A percentile compares a stretch with the other conserved stretches of the same genome.
These are phyloP conservation scores for Inga laurina DNA, from an alignment of 306 rosid genomes.

Conservation along the genomic window DNA sequence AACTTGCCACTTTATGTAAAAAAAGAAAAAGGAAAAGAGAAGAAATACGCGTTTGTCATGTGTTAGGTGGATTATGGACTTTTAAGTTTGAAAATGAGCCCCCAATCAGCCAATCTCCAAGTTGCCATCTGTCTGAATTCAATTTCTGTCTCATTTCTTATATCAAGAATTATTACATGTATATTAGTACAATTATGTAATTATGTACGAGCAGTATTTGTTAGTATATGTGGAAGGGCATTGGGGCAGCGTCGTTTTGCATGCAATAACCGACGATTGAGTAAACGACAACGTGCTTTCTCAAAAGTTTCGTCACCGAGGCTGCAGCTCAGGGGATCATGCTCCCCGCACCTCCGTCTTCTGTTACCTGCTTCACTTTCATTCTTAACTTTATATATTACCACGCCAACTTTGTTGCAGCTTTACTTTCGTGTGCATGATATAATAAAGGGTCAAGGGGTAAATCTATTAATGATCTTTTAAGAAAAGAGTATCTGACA, in stretches of 20 bases:
- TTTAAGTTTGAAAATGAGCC: not conserved
- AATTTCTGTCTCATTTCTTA: not conserved
- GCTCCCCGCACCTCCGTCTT: not conserved
- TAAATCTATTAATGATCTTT: too few relatives aligned
- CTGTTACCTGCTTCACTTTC: not conserved
- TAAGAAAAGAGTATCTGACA: too few relatives aligned
- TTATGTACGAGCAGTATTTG: too few relatives aligned
- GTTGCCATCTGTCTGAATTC: not conserved
- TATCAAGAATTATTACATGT: not conserved
- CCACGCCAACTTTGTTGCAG: not conserved
- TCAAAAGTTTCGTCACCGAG: not conserved
- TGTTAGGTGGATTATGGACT: slow-evolving; percentile 15
- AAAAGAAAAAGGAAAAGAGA: not conserved
- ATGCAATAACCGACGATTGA: not conserved
- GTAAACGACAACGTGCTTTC: not conserved
- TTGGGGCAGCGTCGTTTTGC: not conserved
- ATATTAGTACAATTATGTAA: not conserved
- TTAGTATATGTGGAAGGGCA: not conserved
- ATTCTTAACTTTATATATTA: not conserved
- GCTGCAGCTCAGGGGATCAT: not conserved
- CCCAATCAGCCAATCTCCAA: not conserved
- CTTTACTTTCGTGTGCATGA: not conserved
- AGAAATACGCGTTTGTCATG: not conserved
- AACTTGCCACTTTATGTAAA: too few relatives aligned
- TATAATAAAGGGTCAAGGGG: too few relatives aligned